Conservation (phyloP, 78 protist genomes). For the Dictyostelium discoideum region DNA sequence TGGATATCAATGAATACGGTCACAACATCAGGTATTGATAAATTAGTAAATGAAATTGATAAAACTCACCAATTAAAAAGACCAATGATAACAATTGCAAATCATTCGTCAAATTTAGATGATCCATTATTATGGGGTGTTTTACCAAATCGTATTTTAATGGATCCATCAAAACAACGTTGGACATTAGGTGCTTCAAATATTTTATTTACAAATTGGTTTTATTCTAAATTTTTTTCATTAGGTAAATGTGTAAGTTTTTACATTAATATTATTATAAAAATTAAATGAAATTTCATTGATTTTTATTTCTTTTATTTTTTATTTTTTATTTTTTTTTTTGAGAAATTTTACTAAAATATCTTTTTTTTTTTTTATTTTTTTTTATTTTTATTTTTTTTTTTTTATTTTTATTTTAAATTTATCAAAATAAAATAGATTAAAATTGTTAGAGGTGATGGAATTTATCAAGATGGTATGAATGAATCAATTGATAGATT, state of each 20-base stretch:
- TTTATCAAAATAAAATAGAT: neutral
- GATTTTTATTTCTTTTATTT: neutral
- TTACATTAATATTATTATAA: too few species aligned
- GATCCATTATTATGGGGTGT: conserved; percentile 77
- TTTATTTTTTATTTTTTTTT: too few species aligned
- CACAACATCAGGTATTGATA: neutral
- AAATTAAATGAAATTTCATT: neutral
- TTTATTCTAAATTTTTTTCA: conserved; percentile 39
- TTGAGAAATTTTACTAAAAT: too few species aligned
- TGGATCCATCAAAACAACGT: neutral
- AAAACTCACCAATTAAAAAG: neutral
- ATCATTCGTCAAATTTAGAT: conserved; percentile 65
- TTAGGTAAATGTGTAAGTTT: conserved; percentile 63
- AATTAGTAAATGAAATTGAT: neutral
- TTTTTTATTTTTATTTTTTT: neutral
- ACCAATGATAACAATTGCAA: conserved; percentile 51
- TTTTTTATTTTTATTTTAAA: too few species aligned
- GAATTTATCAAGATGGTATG: conserved; percentile 68
- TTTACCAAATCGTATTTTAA: conserved; percentile 6
- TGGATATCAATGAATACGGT: conserved; percentile 26
- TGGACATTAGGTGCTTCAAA: conserved; percentile 79
- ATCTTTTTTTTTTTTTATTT: too few species aligned
- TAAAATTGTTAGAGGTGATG: conserved; percentile 75
- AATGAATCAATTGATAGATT: conserved; percentile 38
- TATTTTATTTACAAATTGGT: conserved; percentile 47